Evolutionary conservation across 1,284 basidiomycete species (phyloP).

Genomic region (Hypsizygus ulmarius): DNA sequence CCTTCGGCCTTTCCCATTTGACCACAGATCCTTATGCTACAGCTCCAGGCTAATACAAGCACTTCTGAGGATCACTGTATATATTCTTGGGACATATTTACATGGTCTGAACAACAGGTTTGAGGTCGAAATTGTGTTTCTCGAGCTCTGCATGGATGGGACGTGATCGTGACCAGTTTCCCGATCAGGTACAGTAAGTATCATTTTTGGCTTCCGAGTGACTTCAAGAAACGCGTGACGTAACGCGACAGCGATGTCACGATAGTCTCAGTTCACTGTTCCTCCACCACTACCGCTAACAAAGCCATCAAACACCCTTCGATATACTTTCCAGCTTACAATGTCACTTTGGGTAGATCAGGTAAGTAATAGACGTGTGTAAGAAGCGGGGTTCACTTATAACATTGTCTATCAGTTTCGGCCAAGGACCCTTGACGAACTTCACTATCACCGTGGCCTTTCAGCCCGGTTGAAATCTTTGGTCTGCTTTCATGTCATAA

Average conservation of each 20-base stretch:
- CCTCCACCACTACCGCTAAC: not conserved
- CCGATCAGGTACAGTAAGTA: too few relatives aligned
- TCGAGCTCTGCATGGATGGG: too few relatives aligned
- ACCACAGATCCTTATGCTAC: too few relatives aligned
- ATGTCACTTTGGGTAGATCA: constrained; percentile 94
- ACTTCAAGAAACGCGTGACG: constrained; percentile 17
- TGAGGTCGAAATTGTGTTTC: too few relatives aligned
- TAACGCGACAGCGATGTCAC: constrained; percentile 20
- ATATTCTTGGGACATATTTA: too few relatives aligned
- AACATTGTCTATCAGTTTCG: constrained; percentile 59
- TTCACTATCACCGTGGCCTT: constrained; percentile 87
- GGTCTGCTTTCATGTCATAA: constrained; percentile 43
- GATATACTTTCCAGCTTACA: not conserved
- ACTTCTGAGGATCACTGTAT: too few relatives aligned
- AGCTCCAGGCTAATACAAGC: too few relatives aligned
- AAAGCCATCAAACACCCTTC: not conserved
- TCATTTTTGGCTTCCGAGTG: too few relatives aligned
- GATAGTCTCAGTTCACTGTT: not conserved
- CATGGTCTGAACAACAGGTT: too few relatives aligned
- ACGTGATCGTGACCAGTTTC: too few relatives aligned
- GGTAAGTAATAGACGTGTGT: constrained; percentile 37
- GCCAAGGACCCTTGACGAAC: constrained; percentile 79
- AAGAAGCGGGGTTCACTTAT: constrained; percentile 5
- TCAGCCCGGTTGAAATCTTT: constrained; percentile 81
- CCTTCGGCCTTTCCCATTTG: too few relatives aligned